phyloP scores from a whole-genome alignment of 257 asterid species.

The Nicotiana attenuata region DNA sequence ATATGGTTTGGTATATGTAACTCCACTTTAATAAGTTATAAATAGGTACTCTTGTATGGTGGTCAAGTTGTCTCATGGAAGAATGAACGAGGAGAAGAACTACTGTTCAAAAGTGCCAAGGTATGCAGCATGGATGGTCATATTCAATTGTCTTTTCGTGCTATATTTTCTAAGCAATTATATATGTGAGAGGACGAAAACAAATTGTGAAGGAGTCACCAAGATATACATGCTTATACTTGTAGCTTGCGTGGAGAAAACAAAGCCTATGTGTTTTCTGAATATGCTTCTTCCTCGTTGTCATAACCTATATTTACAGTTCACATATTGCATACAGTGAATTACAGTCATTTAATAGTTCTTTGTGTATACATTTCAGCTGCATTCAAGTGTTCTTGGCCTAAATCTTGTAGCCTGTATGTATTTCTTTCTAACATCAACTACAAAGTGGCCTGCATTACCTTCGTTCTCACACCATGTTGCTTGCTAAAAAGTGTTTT shows the following conservation, averaged over 20 bases:
- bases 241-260: not conserved
- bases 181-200: not conserved
- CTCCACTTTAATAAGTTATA: not conserved
- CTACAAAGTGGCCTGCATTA: not conserved
- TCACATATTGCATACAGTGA: not conserved
- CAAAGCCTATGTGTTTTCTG: not conserved
- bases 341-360: not conserved
- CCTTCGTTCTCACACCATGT: not conserved
- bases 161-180: not conserved
- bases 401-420: not conserved
- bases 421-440: not conserved
- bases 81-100: constrained; percentile 64
- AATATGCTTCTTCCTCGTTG: not conserved
- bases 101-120: constrained; percentile 60
- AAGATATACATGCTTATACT: not conserved
- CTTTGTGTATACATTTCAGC: not conserved
- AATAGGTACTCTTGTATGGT: constrained; percentile 59
- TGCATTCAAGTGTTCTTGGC: not conserved
- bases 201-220: not conserved
- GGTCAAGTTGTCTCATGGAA: constrained; percentile 79
- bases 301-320: not conserved
- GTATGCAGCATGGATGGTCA: constrained; percentile 23
- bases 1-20: not conserved
- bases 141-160: not conserved
- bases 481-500: not conserved